Evolutionary conservation across 2,329 filamentous ascomycete species (phyloP).

Genomic region (Colletotrichum horii): DNA sequence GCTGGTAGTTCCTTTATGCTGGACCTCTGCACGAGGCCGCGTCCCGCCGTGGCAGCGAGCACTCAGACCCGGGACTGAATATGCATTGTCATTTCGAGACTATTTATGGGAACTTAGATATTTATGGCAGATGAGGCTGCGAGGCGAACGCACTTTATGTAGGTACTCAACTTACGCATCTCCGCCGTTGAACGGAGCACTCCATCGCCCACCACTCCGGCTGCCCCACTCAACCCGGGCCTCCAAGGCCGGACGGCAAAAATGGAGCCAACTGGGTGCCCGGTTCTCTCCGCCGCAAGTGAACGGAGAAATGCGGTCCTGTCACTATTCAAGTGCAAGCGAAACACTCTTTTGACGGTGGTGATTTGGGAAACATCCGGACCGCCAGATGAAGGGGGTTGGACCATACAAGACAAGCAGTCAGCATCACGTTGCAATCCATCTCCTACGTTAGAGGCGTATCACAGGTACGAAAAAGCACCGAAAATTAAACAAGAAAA

Average conservation of each 20-base stretch:
- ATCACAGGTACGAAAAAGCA: background rate
- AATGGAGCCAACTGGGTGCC: background rate
- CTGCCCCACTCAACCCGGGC: background rate
- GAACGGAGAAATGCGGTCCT: background rate
- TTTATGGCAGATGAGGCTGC: too few species aligned
- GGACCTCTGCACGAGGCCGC: background rate
- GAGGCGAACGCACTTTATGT: background rate
- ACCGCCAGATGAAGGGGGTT: background rate
- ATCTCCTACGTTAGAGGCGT: background rate
- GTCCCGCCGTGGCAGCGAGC: background rate
- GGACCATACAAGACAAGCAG: background rate
- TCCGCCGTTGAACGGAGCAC: background rate
- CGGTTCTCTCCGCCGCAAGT: accelerated
- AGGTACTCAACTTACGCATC: accelerated
- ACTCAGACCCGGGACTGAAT: background rate
- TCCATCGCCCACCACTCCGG: background rate
- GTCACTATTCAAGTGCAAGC: accelerated
- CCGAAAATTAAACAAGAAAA: background rate
- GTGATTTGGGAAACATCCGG: background rate
- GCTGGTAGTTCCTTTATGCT: background rate
- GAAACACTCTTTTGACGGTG: background rate
- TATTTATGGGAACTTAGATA: accelerated
- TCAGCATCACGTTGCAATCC: background rate
- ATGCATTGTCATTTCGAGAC: background rate
- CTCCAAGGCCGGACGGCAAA: background rate